Base-by-base conservation (phyloP, 805 yeast genomes). In the Wickerhamomyces strasburgensis region DNA sequence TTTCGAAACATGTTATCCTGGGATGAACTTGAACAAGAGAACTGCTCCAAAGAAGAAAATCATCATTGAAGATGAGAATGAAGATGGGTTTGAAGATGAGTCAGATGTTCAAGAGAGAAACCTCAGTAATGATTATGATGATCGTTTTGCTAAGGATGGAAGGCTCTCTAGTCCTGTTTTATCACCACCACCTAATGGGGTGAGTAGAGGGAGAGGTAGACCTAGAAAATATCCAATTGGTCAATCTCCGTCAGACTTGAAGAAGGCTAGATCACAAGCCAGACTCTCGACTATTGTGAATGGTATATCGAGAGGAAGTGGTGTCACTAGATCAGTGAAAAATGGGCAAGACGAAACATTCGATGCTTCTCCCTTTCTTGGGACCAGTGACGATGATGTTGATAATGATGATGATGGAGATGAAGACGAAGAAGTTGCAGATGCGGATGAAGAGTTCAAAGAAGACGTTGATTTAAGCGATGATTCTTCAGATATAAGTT, bases 1-100 rank as follows among this genome's bases (percentile, higher is more conserved):
- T 27, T 65, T 53, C 42, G 39, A 49, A 1, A 38, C 56, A 2
- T 67, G 72, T 44, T 52, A 50, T 37, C 71, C 72, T 5, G 70
- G 69, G 3, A 55, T 54, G 60, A 43, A 48, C 32, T 28, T 57
- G 14, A 34, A 35, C 14, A 56, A 52, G 9, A 46, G 15, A 37
- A 44, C 14, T 48, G 45, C 14, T 44, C 42, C 33, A 38, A 51
- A 43, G 28, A 61, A 52, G 29, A 52, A 37, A 8, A 56, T 49
- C 14, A 46, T 48, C 5, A 46, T 46, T 11, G 57, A 48, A 6
- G 65, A 44, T 5, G 56, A 21, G 25, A 21, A 21, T 21, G 25
- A 7, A 21, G 25, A 21, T 21, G 25, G 10, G 17, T 14, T 18
- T 9, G n/a, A n/a, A n/a, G n/a, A n/a, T n/a, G n/a, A n/a, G n/a